These are phyloP conservation scores for Solanum bulbocastanum DNA, from an alignment of 257 asterid species.

Conservation along the genomic window DNA sequence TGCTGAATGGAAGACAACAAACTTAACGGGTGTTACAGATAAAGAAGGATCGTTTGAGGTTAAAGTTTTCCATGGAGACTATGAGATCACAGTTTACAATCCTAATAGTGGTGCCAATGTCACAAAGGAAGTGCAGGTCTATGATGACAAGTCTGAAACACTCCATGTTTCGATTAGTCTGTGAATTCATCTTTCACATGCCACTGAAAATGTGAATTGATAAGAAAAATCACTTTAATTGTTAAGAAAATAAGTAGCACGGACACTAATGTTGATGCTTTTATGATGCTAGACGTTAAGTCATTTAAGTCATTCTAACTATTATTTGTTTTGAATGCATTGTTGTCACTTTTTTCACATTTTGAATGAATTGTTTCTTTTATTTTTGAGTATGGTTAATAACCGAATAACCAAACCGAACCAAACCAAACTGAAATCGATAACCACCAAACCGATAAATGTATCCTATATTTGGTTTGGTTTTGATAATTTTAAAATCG, in stretches of 20 bases:
- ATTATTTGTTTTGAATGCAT: too few species aligned
- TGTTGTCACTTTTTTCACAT: too few species aligned
- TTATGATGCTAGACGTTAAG: background rate
- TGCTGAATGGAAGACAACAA: slow-evolving; percentile 33
- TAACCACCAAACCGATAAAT: too few species aligned
- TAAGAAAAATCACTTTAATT: background rate
- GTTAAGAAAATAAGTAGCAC: background rate
- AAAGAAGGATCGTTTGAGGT: slow-evolving; percentile 13
- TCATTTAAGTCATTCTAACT: too few species aligned
- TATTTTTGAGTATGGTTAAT: too few species aligned
- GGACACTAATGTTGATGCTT: background rate
- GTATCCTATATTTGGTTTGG: too few species aligned
- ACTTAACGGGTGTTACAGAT: slow-evolving; percentile 20
- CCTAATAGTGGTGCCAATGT: slow-evolving; percentile 5
- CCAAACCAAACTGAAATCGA: too few species aligned
- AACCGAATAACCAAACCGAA: too few species aligned
- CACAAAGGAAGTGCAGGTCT: slow-evolving; percentile 5
- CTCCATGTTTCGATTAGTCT: background rate
- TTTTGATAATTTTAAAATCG: too few species aligned
- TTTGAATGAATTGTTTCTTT: too few species aligned
- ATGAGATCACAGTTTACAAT: slow-evolving; percentile 17
- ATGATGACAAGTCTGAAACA: background rate
- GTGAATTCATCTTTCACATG: background rate
- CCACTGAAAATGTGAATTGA: background rate
- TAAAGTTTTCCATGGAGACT: slow-evolving; percentile 32